Conservation (phyloP, 1,284 basidiomycete species). For the Erythrobasidium hasegawianum region DNA sequence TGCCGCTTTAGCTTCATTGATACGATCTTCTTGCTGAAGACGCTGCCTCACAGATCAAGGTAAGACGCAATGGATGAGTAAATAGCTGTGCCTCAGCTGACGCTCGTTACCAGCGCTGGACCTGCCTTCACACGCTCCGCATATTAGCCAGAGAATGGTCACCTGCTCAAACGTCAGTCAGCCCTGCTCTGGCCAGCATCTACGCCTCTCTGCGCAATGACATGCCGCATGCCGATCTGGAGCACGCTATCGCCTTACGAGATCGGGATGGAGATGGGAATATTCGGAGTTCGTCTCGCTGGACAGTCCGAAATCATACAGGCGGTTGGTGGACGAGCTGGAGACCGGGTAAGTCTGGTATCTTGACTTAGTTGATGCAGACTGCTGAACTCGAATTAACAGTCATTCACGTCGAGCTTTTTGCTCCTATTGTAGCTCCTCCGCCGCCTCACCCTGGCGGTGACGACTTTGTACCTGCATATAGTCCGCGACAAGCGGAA, state of each 20-base stretch:
- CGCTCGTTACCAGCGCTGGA: conserved; percentile 10
- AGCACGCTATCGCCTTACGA: neutral
- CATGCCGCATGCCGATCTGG: conserved; percentile 5
- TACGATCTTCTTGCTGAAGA: no score
- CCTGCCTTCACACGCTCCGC: conserved; percentile 4
- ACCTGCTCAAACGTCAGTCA: conserved; percentile 11
- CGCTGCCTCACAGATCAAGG: no score
- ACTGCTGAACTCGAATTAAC: neutral
- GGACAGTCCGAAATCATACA: conserved; percentile 14
- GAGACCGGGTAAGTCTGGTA: conserved; percentile 22
- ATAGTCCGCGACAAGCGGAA: conserved; percentile 6
- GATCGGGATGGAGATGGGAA: conserved; percentile 18
- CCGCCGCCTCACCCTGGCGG: neutral
- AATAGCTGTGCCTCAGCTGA: neutral
- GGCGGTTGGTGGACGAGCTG: conserved; percentile 30
- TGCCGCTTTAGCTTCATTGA: neutral
- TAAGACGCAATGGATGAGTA: no score
- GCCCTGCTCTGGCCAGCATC: neutral
- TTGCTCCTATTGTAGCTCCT: conserved; percentile 10
- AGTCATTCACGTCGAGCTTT: conserved; percentile 29
- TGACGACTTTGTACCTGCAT: conserved; percentile 28
- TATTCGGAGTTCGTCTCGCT: conserved; percentile 7
- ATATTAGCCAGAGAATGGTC: conserved; percentile 22
- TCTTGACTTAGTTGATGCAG: neutral
- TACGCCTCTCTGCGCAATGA: neutral